Evolutionary conservation across 1,139 yeast species (phyloP).

Genomic region (Pichia inconspicua): DNA sequence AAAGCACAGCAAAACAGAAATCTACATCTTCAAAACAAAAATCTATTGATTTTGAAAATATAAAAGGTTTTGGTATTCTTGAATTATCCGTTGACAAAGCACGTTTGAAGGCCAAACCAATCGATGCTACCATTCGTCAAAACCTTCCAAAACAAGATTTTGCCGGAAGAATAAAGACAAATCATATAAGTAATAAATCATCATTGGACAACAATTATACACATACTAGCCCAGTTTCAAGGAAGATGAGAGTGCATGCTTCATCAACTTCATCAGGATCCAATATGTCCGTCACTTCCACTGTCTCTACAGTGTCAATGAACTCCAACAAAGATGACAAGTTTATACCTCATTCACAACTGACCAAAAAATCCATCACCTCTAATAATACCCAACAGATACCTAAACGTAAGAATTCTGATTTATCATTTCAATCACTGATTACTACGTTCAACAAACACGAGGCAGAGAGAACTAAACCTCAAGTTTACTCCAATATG

Average conservation of each 20-base stretch:
- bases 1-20: not conserved
- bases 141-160: not conserved
- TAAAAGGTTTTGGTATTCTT: not conserved
- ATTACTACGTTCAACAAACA: slow-evolving; percentile 26
- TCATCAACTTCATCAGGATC: not conserved
- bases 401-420: slow-evolving; percentile 1
- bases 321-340: not conserved
- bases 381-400: not conserved
- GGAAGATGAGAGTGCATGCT: not conserved
- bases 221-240: not conserved
- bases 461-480: slow-evolving; percentile 20
- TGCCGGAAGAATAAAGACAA: not conserved
- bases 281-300: not conserved
- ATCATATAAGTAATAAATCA: not conserved
- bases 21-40: not conserved
- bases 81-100: not conserved
- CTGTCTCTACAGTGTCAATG: not conserved
- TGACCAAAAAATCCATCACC: not conserved
- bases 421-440: slow-evolving; percentile 18
- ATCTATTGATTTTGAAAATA: not conserved
- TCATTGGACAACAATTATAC: not conserved
- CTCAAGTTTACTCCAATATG: slow-evolving; percentile 24
- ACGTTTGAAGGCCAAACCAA: not conserved
- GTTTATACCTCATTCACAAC: not conserved
- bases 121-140: not conserved